Base-by-base conservation (phyloP, 805 yeast species). In the Candida ulmi region DNA sequence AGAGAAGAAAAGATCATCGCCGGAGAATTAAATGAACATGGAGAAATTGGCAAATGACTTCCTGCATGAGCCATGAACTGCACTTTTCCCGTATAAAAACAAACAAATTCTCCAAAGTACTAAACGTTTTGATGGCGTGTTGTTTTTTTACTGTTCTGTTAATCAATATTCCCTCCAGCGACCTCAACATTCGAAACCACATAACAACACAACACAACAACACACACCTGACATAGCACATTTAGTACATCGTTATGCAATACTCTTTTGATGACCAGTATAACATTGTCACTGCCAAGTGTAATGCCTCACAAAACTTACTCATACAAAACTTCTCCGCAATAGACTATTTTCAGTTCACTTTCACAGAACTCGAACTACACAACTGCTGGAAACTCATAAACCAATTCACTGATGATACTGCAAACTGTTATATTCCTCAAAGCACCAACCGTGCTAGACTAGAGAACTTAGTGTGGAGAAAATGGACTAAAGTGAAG, bases 401-500 rank as follows among this genome's bases (percentile, higher is more conserved):
- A 17, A 17, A 59, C 59, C 40, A 58, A 59, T 32, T 58, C 59
- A 34, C 54, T 56, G 41, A 29, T 52, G 13, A 29, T 43, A 44
- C 55, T 42, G 41, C 51, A 49, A 13, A 31, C 48, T 59, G 35
- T 34, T 63, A 39, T 39, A 68, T 50, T 51, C 70, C 46, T 40
- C 55, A 26, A 54, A 63, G 48, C 48, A 63, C 53, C 46, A 63
- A 65, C 39, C 46, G 64, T 27, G 45, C 56, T 24, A 63, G 95
- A 35, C 65, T 85, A 33, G 90, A 85, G 55, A 85, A 85, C 54
- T 91, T 96, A 13, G 72, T 86, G 36, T 91, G 97, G 97, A 74
- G 98, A 56, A 88, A 95, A 16, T 91, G 97, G 97, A 83, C 91
- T 12, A 88, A 90, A 62, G 71, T 85, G 37, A 74, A 83, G 49